A percentile compares a stretch with the other conserved stretches of the same genome.
These are phyloP conservation scores for Argentina anserina DNA, from an alignment of 306 rosid genomes.

Conservation along the genomic window DNA sequence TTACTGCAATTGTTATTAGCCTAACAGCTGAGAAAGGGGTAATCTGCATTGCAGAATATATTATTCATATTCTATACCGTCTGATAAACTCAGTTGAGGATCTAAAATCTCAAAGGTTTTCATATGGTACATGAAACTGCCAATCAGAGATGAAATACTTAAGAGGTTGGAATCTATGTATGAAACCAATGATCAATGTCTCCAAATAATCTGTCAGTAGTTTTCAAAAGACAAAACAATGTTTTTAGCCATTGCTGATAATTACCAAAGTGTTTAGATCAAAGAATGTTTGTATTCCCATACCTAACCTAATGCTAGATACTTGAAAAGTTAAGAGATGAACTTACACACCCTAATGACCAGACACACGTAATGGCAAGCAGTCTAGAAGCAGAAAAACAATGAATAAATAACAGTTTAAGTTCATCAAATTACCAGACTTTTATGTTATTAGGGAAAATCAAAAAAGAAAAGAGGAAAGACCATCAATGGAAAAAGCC, in stretches of 20 bases:
- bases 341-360: not conserved
- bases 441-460: not conserved
- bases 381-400: not conserved
- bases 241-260: not conserved
- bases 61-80: not conserved
- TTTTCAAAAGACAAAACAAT: not conserved
- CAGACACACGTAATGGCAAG: not conserved
- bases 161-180: not conserved
- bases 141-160: not conserved
- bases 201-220: not conserved
- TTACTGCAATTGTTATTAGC: not conserved
- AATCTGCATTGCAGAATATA: not conserved
- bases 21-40: not conserved
- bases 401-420: not conserved
- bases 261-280: not conserved
- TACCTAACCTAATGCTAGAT: not conserved
- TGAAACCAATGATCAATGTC: not conserved
- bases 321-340: not conserved
- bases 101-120: not conserved
- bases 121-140: not conserved
- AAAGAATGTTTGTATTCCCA: not conserved
- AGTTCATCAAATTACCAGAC: not conserved
- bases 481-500: not conserved
- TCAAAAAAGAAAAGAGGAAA: not conserved
- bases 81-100: not conserved